A percentile compares a stretch with the other conserved stretches of the same genome.
phyloP scores from a whole-genome alignment of 495 filamentous ascomycete species.

The Astrothelium macrocarpum region DNA sequence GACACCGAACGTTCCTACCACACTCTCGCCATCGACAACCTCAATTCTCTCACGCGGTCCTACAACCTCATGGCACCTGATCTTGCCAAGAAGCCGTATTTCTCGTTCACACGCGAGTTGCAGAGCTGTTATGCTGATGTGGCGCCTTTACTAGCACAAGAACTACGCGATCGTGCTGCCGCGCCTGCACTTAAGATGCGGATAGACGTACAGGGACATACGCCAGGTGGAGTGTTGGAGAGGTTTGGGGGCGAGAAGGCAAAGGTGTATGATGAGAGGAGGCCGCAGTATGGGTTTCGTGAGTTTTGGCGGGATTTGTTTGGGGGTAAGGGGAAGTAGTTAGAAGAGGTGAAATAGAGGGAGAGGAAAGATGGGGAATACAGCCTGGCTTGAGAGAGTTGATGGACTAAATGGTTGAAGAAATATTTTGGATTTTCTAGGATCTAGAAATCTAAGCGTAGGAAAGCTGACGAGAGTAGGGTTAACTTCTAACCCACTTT shows the following conservation, averaged over 20 bases:
- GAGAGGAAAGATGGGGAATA: not conserved
- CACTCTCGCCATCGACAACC: conserved; percentile 62
- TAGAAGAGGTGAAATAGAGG: not conserved
- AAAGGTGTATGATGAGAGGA: conserved; percentile 60
- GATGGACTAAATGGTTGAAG: not conserved
- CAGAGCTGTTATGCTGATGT: conserved; percentile 73
- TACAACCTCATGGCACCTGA: conserved; percentile 94
- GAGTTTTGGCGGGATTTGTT: conserved; percentile 85
- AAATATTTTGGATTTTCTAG: not conserved
- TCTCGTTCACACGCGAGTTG: conserved; percentile 74
- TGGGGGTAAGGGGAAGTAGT: conserved; percentile 11
- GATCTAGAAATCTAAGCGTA: not conserved
- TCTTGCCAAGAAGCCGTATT: conserved; percentile 89
- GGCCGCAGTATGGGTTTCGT: conserved; percentile 70
- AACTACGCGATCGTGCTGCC: conserved; percentile 60
- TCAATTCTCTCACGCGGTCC: conserved; percentile 72
- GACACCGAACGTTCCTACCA: conserved; percentile 66
- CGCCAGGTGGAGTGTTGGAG: conserved; percentile 42
- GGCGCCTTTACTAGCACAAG: conserved; percentile 60
- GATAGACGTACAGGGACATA: conserved; percentile 26
- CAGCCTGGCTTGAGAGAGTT: too few species aligned
- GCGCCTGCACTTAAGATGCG: conserved; percentile 36
- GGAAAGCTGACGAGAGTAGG: not conserved
- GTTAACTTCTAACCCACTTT: not conserved
- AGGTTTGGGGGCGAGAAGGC: conserved; percentile 43